Conservation (phyloP, 2,329 filamentous ascomycete genomes). For the Chlorencoelia australis region DNA sequence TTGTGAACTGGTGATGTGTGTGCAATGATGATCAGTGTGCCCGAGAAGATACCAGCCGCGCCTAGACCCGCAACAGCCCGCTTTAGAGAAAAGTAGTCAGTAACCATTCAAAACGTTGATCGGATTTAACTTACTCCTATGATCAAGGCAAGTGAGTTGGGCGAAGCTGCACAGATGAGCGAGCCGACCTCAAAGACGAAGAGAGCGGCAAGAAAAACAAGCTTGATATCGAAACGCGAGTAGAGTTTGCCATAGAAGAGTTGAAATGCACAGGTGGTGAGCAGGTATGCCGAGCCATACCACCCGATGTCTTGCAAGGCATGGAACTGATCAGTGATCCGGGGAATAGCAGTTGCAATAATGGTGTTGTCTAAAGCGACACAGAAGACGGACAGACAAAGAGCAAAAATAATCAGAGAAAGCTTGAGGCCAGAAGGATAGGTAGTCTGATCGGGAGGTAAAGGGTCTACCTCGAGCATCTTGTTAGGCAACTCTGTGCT, state of each 20-base stretch:
- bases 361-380: constrained; percentile 5
- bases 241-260: constrained; percentile 1
- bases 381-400: too few species aligned
- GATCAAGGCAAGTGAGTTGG: neutral
- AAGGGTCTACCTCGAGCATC: too few species aligned
- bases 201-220: constrained; percentile 1
- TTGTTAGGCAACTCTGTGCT: too few species aligned
- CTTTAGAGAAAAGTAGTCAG: too few species aligned
- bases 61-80: constrained; percentile 26
- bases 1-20: constrained; percentile 11
- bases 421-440: too few species aligned
- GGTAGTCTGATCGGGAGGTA: too few species aligned
- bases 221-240: constrained; percentile 1
- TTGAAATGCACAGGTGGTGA: neutral
- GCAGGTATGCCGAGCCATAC: constrained; percentile 1
- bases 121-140: neutral
- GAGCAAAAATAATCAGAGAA: too few species aligned
- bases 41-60: constrained; percentile 18
- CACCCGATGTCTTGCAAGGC: constrained; percentile 1
- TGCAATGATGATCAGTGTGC: constrained; percentile 22
- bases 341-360: constrained; percentile 1
- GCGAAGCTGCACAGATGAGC: neutral
- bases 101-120: neutral
- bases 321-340: constrained; percentile 3
- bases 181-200: constrained; percentile 1